These are phyloP conservation scores for Talaromyces sp. DNA, from an alignment of 2,329 filamentous ascomycete genomes.

Conservation along the genomic window DNA sequence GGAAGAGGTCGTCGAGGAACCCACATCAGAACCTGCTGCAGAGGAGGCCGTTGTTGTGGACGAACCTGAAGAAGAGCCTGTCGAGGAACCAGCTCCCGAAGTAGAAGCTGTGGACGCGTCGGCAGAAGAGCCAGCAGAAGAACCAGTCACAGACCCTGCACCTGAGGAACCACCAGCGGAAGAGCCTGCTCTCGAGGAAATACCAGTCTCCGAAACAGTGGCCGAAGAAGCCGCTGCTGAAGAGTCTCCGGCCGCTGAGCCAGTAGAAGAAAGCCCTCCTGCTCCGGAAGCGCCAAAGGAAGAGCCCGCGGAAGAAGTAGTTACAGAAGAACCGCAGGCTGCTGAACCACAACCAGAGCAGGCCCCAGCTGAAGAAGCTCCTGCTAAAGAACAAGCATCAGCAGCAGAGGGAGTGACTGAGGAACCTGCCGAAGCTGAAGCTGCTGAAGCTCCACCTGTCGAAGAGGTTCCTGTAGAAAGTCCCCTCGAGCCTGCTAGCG, in stretches of 20 bases:
- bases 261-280: slow-evolving; percentile 19
- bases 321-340: background rate
- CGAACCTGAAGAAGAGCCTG: slow-evolving; percentile 3
- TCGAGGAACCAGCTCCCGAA: slow-evolving; percentile 4
- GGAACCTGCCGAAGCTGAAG: slow-evolving; percentile 6
- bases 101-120: slow-evolving; percentile 15
- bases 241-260: slow-evolving; percentile 7
- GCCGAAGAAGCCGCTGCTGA: slow-evolving; percentile 21
- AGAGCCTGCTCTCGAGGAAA: slow-evolving; percentile 21
- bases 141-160: slow-evolving; percentile 16
- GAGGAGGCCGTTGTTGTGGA: slow-evolving; percentile 19
- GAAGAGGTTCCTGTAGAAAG: slow-evolving; percentile 19
- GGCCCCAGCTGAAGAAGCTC: slow-evolving; percentile 18
- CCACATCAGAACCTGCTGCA: slow-evolving; percentile 20
- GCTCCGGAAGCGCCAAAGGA: slow-evolving; percentile 20
- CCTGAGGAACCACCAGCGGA: slow-evolving; percentile 18
- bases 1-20: slow-evolving; percentile 17
- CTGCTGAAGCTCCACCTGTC: slow-evolving; percentile 20
- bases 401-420: slow-evolving; percentile 12
- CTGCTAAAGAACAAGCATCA: slow-evolving; percentile 21
- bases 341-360: slow-evolving; percentile 16
- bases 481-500: slow-evolving; percentile 11
- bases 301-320: slow-evolving; percentile 13
- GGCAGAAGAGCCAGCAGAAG: slow-evolving; percentile 19
- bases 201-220: slow-evolving; percentile 18